phyloP scores from a whole-genome alignment of 78 protist species.

The Dictyostelium brefeldianum region DNA sequence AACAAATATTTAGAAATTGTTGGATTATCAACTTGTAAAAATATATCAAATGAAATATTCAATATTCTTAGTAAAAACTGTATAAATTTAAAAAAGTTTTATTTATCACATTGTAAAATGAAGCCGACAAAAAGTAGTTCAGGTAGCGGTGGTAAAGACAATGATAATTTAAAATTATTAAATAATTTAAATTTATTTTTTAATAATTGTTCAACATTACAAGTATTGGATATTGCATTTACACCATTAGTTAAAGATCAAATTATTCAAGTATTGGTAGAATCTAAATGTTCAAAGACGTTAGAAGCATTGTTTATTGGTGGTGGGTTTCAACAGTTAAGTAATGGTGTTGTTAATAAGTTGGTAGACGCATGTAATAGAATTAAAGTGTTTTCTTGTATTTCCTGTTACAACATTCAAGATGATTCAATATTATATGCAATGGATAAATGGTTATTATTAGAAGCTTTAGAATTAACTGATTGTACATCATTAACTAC shows the following conservation, averaged over 20 bases:
- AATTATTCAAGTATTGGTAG: background rate
- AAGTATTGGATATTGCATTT: slow-evolving; percentile 30
- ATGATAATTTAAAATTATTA: background rate
- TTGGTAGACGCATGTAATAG: slow-evolving; percentile 6
- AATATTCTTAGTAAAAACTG: background rate
- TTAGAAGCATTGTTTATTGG: slow-evolving; percentile 53
- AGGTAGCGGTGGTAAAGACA: background rate
- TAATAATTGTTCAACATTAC: slow-evolving; percentile 4
- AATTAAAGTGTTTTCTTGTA: slow-evolving; percentile 49
- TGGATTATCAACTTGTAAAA: slow-evolving; percentile 60
- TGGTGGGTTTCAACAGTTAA: slow-evolving; percentile 66
- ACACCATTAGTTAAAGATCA: slow-evolving; percentile 41
- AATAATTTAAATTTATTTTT: background rate
- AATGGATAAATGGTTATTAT: slow-evolving; percentile 31
- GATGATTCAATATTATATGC: slow-evolving; percentile 8
- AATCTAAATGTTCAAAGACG: background rate
- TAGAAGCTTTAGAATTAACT: slow-evolving; percentile 68
- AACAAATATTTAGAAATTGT: slow-evolving; percentile 18
- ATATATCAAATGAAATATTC: slow-evolving; percentile 30
- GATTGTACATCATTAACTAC: slow-evolving; percentile 50
- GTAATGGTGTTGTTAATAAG: background rate
- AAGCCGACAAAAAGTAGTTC: background rate
- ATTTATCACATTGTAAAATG: slow-evolving; percentile 52
- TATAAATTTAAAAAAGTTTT: background rate
- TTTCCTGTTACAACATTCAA: slow-evolving; percentile 23